Percentiles rank a stretch among this genome's conserved stretches.
These are phyloP conservation scores for Cladosporium phlei DNA, from an alignment of 2,329 filamentous ascomycete species.

Conservation along the genomic window DNA sequence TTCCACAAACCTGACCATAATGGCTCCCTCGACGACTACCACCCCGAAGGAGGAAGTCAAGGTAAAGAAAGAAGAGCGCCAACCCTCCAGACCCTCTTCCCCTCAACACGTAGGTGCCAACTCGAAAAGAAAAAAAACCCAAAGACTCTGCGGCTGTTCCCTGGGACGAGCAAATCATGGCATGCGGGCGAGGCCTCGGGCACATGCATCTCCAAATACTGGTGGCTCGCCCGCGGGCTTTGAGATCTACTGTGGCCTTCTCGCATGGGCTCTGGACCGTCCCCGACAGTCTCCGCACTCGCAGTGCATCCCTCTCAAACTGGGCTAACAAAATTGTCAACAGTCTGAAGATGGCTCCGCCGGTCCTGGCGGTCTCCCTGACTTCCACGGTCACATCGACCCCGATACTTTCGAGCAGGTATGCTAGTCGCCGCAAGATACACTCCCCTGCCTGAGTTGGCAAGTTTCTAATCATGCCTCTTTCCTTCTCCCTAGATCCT, in stretches of 20 bases:
- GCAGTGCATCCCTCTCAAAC: not conserved
- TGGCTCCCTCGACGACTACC: slow-evolving; percentile 22
- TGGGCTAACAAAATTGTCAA: slow-evolving; percentile 1
- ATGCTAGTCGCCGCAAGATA: slow-evolving; percentile 1
- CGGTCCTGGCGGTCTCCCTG: slow-evolving; percentile 51
- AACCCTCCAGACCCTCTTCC: slow-evolving; percentile 15
- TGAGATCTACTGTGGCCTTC: too few relatives aligned
- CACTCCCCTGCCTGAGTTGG: not conserved
- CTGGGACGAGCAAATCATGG: not conserved
- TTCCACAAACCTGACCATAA: slow-evolving; percentile 13
- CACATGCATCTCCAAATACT: too few relatives aligned
- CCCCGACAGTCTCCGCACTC: not conserved
- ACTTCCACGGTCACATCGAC: slow-evolving; percentile 75
- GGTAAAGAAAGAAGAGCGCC: slow-evolving; percentile 19
- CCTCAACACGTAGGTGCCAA: slow-evolving; percentile 12
- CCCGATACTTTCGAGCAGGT: slow-evolving; percentile 72
- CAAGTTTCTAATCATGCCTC: not conserved
- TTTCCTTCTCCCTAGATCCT: slow-evolving; percentile 55
- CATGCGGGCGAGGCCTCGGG: too few relatives aligned
- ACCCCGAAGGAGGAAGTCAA: slow-evolving; percentile 21
- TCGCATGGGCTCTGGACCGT: too few relatives aligned
- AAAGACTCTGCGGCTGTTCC: too few relatives aligned
- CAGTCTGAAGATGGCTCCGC: slow-evolving; percentile 45
- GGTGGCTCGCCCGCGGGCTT: not conserved
- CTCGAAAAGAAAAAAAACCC: too few relatives aligned